These are phyloP conservation scores for Epicoccum sorghinum DNA, from an alignment of 2,329 filamentous ascomycete genomes.

Conservation along the genomic window DNA sequence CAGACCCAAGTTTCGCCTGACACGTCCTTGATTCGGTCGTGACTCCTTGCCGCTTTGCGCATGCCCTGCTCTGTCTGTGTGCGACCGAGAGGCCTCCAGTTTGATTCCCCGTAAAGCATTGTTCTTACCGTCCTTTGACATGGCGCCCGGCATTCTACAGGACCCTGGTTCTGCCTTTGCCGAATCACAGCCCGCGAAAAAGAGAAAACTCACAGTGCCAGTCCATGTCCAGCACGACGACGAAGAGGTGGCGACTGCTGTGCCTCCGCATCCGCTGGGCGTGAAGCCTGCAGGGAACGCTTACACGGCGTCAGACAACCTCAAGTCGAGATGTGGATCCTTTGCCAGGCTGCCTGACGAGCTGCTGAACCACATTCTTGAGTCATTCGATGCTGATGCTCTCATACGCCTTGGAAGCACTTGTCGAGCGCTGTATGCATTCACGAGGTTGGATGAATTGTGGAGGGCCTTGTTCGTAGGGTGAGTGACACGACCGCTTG, in stretches of 20 bases:
- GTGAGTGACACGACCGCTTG: constrained; percentile 63
- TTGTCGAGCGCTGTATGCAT: constrained; percentile 86
- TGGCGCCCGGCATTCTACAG: constrained; percentile 45
- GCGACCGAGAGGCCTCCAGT: constrained; percentile 7
- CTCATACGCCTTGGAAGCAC: constrained; percentile 74
- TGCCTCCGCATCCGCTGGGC: constrained; percentile 80
- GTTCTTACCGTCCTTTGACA: constrained; percentile 19
- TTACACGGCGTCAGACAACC: constrained; percentile 68
- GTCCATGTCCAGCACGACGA: constrained; percentile 28
- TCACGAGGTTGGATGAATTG: constrained; percentile 80
- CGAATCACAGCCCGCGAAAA: constrained; percentile 46
- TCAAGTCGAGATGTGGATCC: constrained; percentile 68
- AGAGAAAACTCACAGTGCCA: constrained; percentile 36
- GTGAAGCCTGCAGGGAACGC: constrained; percentile 89
- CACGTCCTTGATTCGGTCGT: constrained; percentile 3
- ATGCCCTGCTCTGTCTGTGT: constrained; percentile 1
- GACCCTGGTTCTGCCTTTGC: constrained; percentile 26
- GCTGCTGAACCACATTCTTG: constrained; percentile 74
- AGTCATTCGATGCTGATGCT: constrained; percentile 69
- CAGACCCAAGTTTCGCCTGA: constrained; percentile 8
- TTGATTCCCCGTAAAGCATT: constrained; percentile 14
- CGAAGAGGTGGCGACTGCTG: constrained; percentile 57
- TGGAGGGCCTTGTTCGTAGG: constrained; percentile 86
- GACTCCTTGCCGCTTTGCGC: constrained; percentile 9
- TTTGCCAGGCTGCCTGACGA: constrained; percentile 81